A percentile compares a stretch with the other conserved stretches of the same genome.
Evolutionary conservation across 768 basidiomycete species (phyloP).

Genomic region (Tricholoma terreum): DNA sequence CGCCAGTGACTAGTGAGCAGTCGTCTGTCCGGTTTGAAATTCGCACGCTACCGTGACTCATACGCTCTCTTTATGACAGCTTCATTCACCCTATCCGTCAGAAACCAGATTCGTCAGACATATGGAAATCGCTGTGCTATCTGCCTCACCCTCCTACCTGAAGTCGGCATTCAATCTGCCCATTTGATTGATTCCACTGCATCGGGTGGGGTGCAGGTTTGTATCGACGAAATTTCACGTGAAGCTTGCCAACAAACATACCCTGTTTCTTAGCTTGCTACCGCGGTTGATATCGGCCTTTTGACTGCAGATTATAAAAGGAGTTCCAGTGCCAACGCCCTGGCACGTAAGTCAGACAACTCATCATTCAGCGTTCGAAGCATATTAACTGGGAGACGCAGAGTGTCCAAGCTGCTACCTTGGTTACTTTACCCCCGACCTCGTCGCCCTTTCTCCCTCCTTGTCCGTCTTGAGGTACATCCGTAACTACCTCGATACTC

Average conservation of each 20-base stretch:
- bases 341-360: constrained; percentile 7
- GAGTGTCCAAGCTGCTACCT: constrained; percentile 9
- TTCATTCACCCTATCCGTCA: not conserved
- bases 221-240: constrained; percentile 3
- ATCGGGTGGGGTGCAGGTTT: constrained; percentile 7
- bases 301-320: constrained; percentile 6
- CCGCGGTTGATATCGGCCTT: constrained; percentile 4
- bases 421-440: constrained; percentile 8
- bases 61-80: no score
- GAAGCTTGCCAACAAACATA: not conserved
- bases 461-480: constrained; percentile 9
- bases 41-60: no score
- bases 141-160: constrained; percentile 3
- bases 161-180: constrained; percentile 6
- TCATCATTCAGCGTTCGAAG: not conserved
- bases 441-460: constrained; percentile 11
- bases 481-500: constrained; percentile 5
- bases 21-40: no score
- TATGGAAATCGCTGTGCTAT: constrained; percentile 6
- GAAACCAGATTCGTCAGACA: not conserved
- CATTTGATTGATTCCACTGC: constrained; percentile 11
- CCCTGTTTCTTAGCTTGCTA: constrained; percentile 2
- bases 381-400: constrained; percentile 6
- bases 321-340: constrained; percentile 4
- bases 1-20: no score